phyloP scores from a whole-genome alignment of 2,329 filamentous ascomycete genomes.

The Trichoderma guizhouense region DNA sequence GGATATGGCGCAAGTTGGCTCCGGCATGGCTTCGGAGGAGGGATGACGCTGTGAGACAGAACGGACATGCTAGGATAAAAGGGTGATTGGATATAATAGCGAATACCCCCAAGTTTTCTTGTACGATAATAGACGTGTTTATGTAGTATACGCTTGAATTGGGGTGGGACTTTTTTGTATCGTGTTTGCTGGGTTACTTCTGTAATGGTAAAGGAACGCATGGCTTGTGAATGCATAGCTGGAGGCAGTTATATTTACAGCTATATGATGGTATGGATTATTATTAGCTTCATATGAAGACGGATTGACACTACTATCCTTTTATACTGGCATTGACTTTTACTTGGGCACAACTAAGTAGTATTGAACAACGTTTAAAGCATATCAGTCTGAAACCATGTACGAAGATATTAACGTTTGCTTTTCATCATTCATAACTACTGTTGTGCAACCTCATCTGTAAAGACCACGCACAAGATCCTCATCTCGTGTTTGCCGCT shows the following conservation, averaged over 20 bases:
- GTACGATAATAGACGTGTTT: constrained; percentile 12
- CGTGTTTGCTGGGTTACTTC: background rate
- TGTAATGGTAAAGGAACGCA: background rate
- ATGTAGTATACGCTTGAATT: background rate
- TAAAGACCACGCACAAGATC: background rate
- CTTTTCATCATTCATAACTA: background rate
- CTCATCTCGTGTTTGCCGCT: background rate
- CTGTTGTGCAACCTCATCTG: background rate
- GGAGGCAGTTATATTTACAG: background rate
- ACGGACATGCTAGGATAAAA: constrained; percentile 22
- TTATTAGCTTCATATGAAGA: background rate
- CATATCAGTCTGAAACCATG: background rate
- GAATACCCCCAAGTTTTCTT: constrained; percentile 16
- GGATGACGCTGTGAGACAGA: constrained; percentile 5
- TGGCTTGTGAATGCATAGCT: background rate
- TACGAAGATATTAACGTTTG: background rate
- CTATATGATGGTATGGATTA: background rate
- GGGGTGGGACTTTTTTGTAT: background rate
- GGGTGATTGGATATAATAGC: constrained; percentile 24
- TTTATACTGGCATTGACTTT: background rate
- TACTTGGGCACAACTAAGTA: too few relatives aligned
- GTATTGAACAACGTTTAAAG: background rate
- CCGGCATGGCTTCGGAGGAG: background rate
- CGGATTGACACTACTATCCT: background rate
- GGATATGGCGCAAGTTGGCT: constrained; percentile 14